phyloP scores from a whole-genome alignment of 2,329 filamentous ascomycete genomes.

The Neofusicoccum ribis region DNA sequence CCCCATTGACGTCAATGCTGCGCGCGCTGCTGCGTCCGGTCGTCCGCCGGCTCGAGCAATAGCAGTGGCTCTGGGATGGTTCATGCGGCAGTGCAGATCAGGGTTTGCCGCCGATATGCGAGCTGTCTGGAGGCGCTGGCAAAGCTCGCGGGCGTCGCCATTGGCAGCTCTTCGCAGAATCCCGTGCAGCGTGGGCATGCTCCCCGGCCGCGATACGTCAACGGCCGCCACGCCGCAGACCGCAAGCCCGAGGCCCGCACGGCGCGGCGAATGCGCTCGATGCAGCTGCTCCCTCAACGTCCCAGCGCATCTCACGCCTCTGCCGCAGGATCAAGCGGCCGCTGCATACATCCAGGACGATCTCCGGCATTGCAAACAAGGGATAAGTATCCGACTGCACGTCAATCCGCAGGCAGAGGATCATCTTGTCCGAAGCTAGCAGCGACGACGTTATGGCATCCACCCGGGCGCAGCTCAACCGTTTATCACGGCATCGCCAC shows the following conservation, averaged over 20 bases:
- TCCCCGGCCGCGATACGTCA: not conserved
- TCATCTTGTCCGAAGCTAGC: constrained; percentile 7
- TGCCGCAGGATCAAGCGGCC: constrained; percentile 11
- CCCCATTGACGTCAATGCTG: constrained; percentile 10
- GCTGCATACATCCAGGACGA: constrained; percentile 6
- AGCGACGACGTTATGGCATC: constrained; percentile 9
- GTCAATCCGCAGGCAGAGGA: constrained; percentile 7
- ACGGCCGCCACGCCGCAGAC: not conserved
- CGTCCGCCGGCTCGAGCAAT: constrained; percentile 6
- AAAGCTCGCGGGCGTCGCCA: not conserved
- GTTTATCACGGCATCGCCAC: constrained; percentile 15
- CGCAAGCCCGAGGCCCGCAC: not conserved
- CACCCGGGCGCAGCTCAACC: constrained; percentile 9
- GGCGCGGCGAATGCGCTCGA: constrained; percentile 3
- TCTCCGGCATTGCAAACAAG: constrained; percentile 8
- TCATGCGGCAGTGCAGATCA: constrained; percentile 19
- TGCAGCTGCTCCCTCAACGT: not conserved
- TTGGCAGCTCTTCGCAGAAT: not conserved
- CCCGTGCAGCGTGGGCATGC: constrained; percentile 3
- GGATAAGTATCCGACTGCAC: constrained; percentile 14
- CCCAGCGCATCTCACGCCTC: constrained; percentile 7
- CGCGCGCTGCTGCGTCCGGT: constrained; percentile 8
- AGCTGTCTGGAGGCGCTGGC: not conserved
- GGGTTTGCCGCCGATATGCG: constrained; percentile 16
- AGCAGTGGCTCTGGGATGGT: constrained; percentile 6